Evolutionary conservation across 345 rosid species (phyloP), one percentile per base, ranked within the genome.

Genomic region (Ailanthus altissimus): DNA sequence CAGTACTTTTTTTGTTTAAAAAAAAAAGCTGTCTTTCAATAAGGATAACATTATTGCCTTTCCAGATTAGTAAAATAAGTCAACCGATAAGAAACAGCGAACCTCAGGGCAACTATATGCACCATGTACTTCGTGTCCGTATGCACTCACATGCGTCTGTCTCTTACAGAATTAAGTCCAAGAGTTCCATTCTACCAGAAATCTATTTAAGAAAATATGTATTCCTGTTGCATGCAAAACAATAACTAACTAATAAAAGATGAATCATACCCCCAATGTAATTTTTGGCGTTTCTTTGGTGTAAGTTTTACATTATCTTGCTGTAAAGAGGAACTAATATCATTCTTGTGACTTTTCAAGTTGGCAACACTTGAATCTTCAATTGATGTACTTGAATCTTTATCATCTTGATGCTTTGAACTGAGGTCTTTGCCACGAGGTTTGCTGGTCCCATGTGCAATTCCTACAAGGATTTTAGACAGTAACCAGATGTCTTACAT

Each of bases 191-290:
- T 50, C 45, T 2, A 18, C 13, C n/a, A 59, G 36, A 42, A 51
- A 73, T 51, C 45, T 25, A 68, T 26, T 11, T 14, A 47, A 57
- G 57, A 16, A 20, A 15, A 60, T 50, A 10, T 36, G 16, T 54
- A 5, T 16, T 47, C 32, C 59, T 14, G 26, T 45, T 32, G 2
- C 8, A 10, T 25, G 67, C 9, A 43, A 9, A 6, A 53, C 2
- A 62, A 70, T 14, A 3, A 36, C 1, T 15, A 73, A 20, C 57
- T 11, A 54, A 10, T 6, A 40, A 56, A 25, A 25, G 26, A 36
- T 8, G 46, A 47, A 65, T 47, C 83, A 62, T 82, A 92, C 94
- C 94, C 97, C 97, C 97, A 92, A 51, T 81, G 84, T 74, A 92
- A 82, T 72, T 92, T 90, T 68, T 85, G 89, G 67, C 81, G 88